A percentile compares a stretch with the other conserved stretches of the same genome.
Evolutionary conservation across 495 filamentous ascomycete species (phyloP).

Genomic region (Parmelia sp.): DNA sequence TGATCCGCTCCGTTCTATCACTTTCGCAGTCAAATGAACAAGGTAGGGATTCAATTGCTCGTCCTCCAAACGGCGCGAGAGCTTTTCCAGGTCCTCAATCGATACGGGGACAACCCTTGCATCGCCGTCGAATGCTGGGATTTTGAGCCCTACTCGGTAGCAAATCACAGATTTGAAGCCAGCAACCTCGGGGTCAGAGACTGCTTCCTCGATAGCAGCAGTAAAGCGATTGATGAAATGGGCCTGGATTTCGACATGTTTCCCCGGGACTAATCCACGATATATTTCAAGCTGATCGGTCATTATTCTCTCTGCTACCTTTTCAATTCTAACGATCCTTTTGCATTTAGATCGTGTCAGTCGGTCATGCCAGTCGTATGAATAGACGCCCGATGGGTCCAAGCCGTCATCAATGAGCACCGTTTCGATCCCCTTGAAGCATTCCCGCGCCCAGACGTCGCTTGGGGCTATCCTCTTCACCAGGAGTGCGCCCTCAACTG

Average conservation of each 20-base stretch:
- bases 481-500: conserved; percentile 55
- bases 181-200: conserved; percentile 62
- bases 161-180: conserved; percentile 85
- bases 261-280: conserved; percentile 18
- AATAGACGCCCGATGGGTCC: conserved; percentile 50
- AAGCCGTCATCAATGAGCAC: conserved; percentile 77
- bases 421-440: conserved; percentile 68
- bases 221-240: conserved; percentile 43
- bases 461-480: conserved; percentile 48
- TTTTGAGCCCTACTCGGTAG: conserved; percentile 69
- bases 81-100: conserved; percentile 28
- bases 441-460: conserved; percentile 54
- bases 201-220: conserved; percentile 43
- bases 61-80: conserved; percentile 47
- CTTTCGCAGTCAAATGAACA: conserved; percentile 48
- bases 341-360: conserved; percentile 58
- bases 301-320: conserved; percentile 61
- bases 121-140: conserved; percentile 32
- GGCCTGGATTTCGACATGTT: conserved; percentile 26
- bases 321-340: conserved; percentile 79
- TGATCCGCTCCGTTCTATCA: conserved; percentile 39
- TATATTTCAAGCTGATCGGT: conserved; percentile 35
- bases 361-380: conserved; percentile 63
- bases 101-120: conserved; percentile 27
- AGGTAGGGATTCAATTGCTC: conserved; percentile 60